A percentile compares a stretch with the other conserved stretches of the same genome.
Evolutionary conservation across 768 basidiomycete species (phyloP).

Genomic region (Mycena amicta): DNA sequence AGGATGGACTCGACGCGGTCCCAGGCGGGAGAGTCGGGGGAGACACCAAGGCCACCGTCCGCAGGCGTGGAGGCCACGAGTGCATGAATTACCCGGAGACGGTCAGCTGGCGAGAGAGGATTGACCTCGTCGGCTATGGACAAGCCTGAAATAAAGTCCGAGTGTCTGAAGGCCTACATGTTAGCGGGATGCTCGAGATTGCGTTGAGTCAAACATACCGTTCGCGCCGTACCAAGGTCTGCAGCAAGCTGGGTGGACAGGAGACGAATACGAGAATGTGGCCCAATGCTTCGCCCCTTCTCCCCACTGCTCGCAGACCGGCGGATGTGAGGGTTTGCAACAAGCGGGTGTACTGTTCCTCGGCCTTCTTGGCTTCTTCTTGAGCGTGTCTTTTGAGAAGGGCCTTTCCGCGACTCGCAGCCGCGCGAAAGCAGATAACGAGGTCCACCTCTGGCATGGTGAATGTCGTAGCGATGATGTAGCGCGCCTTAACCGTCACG

Average conservation of each 20-base stretch:
- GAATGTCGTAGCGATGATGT: not conserved
- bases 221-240: conserved; percentile 71
- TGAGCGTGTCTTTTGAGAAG: conserved; percentile 64
- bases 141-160: conserved; percentile 77
- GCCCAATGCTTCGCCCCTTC: conserved; percentile 75
- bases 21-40: conserved; percentile 73
- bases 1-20: conserved; percentile 79
- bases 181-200: too few relatives aligned
- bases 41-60: conserved; percentile 88
- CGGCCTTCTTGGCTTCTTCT: conserved; percentile 64
- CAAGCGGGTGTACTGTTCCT: conserved; percentile 69
- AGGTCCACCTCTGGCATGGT: conserved; percentile 67
- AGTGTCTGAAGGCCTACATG: conserved; percentile 57
- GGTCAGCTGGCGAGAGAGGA: conserved; percentile 68
- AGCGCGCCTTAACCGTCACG: not conserved
- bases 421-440: conserved; percentile 69
- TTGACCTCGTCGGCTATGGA: conserved; percentile 53
- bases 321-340: conserved; percentile 61
- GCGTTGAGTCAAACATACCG: conserved; percentile 48
- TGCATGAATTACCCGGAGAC: conserved; percentile 75
- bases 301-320: conserved; percentile 71
- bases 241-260: conserved; percentile 63
- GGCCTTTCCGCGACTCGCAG: too few relatives aligned
- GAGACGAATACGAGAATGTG: conserved; percentile 77
- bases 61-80: conserved; percentile 67